Evolutionary conservation across 352 stramenopile genomes (phyloP), one percentile per base, ranked within the genome.

Genomic region (Phytophthora sansomeana): DNA sequence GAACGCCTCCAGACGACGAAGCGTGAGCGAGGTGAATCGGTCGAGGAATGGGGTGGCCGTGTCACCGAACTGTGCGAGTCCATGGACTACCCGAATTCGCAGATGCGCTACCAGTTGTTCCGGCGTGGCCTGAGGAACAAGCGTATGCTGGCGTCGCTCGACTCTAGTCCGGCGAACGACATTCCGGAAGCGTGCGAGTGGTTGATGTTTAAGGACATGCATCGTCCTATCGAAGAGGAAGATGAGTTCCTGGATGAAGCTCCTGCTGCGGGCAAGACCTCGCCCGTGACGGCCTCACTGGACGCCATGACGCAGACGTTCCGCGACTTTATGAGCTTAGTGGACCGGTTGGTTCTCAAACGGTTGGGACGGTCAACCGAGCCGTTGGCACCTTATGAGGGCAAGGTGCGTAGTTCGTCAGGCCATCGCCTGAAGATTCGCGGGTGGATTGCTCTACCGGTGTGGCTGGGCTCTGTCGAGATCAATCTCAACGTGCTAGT

Each of bases 201-300:
- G 38, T n/a, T 58, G 1, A 32, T 58, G 21, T n/a, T 49, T 6
- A 58, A 58, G 26, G 38, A 48, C 13, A 58, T 58, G 38, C 30
- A 48, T 26, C 10, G 24, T 16, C 26, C 38, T 10, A 26, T 49
- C 21, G 51, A 58, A 1, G 26, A 48, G 7, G 38, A 39, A 0
- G 51, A 57, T 9, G 50, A 33, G 16, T 57, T 58, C 14, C 24
- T 49, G 0, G 21, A 58, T 0, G 0, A 36, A 11, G 30, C 30
- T 1, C 30, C 2, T 6, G 8, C 30, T 4, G 1, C 7, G 13
- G 6, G 30, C 30, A 36, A 36, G n/a, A n/a, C n/a, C n/a, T n/a
- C n/a, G n/a, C n/a, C n/a, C n/a, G n/a, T n/a, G n/a, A n/a, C n/a
- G n/a, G n/a, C n/a, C n/a, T n/a, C n/a, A n/a, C n/a, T n/a, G n/a